Conservation (phyloP, 2,329 filamentous ascomycete species). For the Trichoderma simmonsii region DNA sequence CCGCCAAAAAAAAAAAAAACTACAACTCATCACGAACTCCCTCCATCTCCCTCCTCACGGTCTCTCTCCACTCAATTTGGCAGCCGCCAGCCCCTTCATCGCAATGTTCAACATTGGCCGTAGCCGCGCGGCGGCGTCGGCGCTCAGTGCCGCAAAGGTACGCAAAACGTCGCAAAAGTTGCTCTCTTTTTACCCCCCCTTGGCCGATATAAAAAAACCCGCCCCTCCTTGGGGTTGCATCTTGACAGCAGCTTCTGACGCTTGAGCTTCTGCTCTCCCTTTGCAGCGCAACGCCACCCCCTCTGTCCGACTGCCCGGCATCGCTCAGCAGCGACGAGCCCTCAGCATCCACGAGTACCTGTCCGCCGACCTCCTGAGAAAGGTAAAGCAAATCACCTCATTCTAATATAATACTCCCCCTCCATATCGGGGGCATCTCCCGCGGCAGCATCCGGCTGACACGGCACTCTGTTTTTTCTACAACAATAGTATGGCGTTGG, state of each 20-base stretch:
- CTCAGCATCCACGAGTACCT: slow-evolving; percentile 98
- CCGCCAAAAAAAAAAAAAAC: slow-evolving; percentile 14
- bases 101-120: slow-evolving; percentile 87
- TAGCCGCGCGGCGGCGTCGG: slow-evolving; percentile 75
- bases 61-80: slow-evolving; percentile 21
- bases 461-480: neutral
- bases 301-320: slow-evolving; percentile 58
- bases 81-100: slow-evolving; percentile 24
- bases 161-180: slow-evolving; percentile 30
- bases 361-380: slow-evolving; percentile 83
- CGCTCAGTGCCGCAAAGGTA: slow-evolving; percentile 75
- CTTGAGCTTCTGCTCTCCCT: neutral
- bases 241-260: slow-evolving; percentile 11
- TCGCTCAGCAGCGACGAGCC: slow-evolving; percentile 76
- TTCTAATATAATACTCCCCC: neutral
- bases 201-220: slow-evolving; percentile 17
- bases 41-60: slow-evolving; percentile 18
- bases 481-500: slow-evolving; percentile 79
- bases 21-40: slow-evolving; percentile 1
- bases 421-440: neutral
- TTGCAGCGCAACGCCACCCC: slow-evolving; percentile 38
- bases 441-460: slow-evolving; percentile 20
- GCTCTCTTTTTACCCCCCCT: slow-evolving; percentile 19
- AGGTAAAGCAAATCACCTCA: slow-evolving; percentile 48
- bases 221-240: slow-evolving; percentile 12